A percentile compares a stretch with the other conserved stretches of the same genome.
These are phyloP conservation scores for Cordyceps javanica DNA, from an alignment of 2,329 filamentous ascomycete species.

Conservation along the genomic window DNA sequence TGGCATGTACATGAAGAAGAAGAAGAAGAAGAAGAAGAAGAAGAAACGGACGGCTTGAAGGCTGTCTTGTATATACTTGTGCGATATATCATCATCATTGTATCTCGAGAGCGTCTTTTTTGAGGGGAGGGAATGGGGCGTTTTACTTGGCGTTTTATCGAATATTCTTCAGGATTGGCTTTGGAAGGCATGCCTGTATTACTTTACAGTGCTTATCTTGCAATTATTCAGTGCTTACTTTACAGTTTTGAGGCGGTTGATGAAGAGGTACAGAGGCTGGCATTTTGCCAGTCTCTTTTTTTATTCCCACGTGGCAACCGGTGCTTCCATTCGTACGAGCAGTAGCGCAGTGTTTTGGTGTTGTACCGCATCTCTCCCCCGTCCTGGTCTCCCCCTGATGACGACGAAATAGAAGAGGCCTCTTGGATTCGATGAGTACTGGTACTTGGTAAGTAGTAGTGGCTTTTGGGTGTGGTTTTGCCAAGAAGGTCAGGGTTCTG, in stretches of 20 bases:
- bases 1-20: conserved; percentile 2
- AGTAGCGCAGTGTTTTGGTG: too few relatives aligned
- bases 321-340: too few relatives aligned
- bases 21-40: too few relatives aligned
- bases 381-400: too few relatives aligned
- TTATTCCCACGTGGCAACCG: too few relatives aligned
- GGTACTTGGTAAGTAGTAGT: too few relatives aligned
- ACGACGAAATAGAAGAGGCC: neutral
- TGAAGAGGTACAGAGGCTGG: neutral
- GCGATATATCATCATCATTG: neutral
- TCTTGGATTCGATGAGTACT: neutral
- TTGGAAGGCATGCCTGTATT: neutral
- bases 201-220: neutral
- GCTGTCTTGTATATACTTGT: neutral
- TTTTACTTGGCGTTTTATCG: neutral
- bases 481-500: neutral
- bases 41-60: neutral
- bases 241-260: too few relatives aligned
- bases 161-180: too few relatives aligned
- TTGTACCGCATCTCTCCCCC: too few relatives aligned
- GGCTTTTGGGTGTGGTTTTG: neutral
- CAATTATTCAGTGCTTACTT: too few relatives aligned
- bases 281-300: too few relatives aligned
- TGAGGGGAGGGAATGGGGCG: neutral
- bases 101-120: neutral